These are phyloP conservation scores for Metschnikowia colocasiae DNA, from an alignment of 805 yeast genomes.

Conservation along the genomic window DNA sequence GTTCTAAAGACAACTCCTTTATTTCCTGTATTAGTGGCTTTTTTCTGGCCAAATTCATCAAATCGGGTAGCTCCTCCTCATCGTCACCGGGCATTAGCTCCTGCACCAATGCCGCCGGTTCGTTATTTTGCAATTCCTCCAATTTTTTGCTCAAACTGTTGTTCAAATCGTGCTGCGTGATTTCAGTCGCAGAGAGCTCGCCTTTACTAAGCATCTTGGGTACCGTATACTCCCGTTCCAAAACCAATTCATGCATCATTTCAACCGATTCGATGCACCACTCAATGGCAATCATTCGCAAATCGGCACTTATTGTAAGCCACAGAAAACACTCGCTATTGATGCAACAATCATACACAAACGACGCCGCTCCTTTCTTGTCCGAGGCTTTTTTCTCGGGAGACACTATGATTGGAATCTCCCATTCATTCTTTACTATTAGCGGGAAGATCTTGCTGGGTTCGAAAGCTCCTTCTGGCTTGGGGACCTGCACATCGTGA, in stretches of 20 bases:
- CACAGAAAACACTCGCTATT: constrained; percentile 60
- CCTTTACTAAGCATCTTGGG: constrained; percentile 81
- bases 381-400: constrained; percentile 54
- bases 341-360: constrained; percentile 78
- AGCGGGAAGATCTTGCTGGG: constrained; percentile 58
- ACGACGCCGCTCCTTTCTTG: constrained; percentile 62
- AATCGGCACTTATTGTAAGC: constrained; percentile 54
- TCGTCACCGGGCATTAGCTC: constrained; percentile 26
- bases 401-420: constrained; percentile 75
- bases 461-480: constrained; percentile 51
- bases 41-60: constrained; percentile 26
- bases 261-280: constrained; percentile 85
- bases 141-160: constrained; percentile 35
- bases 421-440: constrained; percentile 74
- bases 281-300: constrained; percentile 65
- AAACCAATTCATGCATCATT: constrained; percentile 39
- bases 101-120: constrained; percentile 42
- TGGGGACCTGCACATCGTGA: constrained; percentile 60
- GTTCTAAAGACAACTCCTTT: constrained; percentile 24
- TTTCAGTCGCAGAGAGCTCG: constrained; percentile 42
- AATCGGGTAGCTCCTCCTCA: constrained; percentile 24
- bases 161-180: constrained; percentile 42
- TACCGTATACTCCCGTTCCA: constrained; percentile 60
- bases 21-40: constrained; percentile 56
- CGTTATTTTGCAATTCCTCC: constrained; percentile 37